Base-by-base conservation (phyloP, 345 rosid genomes). In the Gossypioides kirkii region DNA sequence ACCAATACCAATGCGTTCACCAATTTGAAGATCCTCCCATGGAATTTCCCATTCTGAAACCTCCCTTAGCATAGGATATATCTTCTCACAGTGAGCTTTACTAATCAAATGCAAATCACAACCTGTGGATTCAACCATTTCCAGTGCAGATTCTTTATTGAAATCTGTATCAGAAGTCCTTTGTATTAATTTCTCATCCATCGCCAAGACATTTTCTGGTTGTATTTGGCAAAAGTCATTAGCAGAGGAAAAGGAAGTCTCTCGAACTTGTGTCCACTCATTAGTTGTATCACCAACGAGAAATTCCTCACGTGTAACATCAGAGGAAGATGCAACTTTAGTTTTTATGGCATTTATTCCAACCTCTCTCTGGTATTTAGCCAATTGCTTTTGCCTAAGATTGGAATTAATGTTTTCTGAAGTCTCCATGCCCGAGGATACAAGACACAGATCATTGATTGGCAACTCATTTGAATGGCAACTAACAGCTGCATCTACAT, bases 1-100 rank as follows among this genome's bases (percentile, higher is more conserved):
- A 94, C 98, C 98, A 50, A 94, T 92, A 74, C 97, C 98, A 81
- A 94, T 92, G 41, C 98, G 97, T 82, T 94, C 98, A 73, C 98
- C 98, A 77, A 94, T 85, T 79, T 86, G 89, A 77, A 92, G 92
- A 86, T 92, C 95, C 80, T 92, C 97, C 98, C 98, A 94, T 49
- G 81, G 84, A 78, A 94, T 90, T 88, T 92, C 98, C 91, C 96
- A 89, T 79, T 89, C 91, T 32, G 86, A 91, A 75, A 86, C 97
- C 79, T 91, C 97, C 13, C 91, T 90, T 13, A 89, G 89, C 80
- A 87, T 75, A 43, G 91, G 90, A 75, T 89, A 82, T 64, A 89
- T 74, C 77, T 84, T 83, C 79, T 87, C 91, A 71, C 45, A 79
- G 63, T 72, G 77, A 76, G 82, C 85, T 77, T 79, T 82, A 74